Evolutionary conservation across 345 rosid genomes (phyloP).

Genomic region (Kandelia obovata): DNA sequence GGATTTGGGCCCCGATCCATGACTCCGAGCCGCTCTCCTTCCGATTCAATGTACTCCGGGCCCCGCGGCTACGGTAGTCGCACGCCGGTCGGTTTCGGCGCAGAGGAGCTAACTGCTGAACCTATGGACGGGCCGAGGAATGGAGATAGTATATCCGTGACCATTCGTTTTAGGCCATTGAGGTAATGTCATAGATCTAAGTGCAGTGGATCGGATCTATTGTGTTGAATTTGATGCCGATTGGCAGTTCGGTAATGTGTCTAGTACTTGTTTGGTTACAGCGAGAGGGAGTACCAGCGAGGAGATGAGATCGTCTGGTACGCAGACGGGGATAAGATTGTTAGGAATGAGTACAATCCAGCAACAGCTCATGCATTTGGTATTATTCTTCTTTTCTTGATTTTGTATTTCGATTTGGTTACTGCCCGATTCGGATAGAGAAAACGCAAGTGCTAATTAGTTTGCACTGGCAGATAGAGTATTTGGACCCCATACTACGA

Average conservation of each 20-base stretch:
- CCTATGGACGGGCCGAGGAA: constrained; percentile 54
- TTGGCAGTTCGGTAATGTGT: neutral
- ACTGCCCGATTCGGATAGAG: neutral
- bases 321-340: constrained; percentile 92
- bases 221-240: constrained; percentile 9
- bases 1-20: constrained; percentile 69
- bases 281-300: constrained; percentile 88
- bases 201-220: constrained; percentile 45
- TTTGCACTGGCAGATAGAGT: constrained; percentile 59
- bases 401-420: neutral
- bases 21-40: constrained; percentile 64
- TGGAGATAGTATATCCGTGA: constrained; percentile 92
- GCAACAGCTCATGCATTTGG: constrained; percentile 91
- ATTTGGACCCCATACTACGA: constrained; percentile 72
- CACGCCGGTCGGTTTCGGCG: constrained; percentile 50
- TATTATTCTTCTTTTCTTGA: constrained; percentile 21
- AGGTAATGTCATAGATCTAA: constrained; percentile 75
- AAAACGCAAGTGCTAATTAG: neutral
- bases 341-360: constrained; percentile 81
- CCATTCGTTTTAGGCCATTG: constrained; percentile 93
- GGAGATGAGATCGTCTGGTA: constrained; percentile 98
- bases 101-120: constrained; percentile 71
- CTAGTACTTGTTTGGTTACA: constrained; percentile 34
- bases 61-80: constrained; percentile 29
- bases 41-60: constrained; percentile 50